Percentiles rank a stretch among this genome's conserved stretches.
Conservation (phyloP, 2,329 filamentous ascomycete species). For the Penicillium hesseltinei region DNA sequence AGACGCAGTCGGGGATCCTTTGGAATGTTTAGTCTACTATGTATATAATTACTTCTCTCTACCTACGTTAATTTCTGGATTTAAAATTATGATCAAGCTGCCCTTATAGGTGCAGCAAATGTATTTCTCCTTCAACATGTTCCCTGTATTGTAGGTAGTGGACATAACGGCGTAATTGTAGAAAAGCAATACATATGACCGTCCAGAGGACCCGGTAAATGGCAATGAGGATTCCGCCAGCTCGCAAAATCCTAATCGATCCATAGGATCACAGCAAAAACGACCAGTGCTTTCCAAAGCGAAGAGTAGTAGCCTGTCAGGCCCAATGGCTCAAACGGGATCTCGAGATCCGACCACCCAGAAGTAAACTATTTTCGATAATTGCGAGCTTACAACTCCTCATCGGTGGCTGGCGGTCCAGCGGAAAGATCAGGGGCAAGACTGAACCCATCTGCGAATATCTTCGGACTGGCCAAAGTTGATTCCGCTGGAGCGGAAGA, state of each 20-base stretch:
- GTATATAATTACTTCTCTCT: neutral
- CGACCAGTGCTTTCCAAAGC: neutral
- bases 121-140: conserved; percentile 23
- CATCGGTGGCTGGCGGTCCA: conserved; percentile 25
- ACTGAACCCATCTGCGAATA: conserved; percentile 19
- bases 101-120: conserved; percentile 16
- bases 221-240: neutral
- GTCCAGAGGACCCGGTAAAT: neutral
- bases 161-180: conserved; percentile 26
- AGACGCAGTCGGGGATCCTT: too few species aligned
- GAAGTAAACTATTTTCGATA: neutral
- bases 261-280: neutral
- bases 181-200: conserved; percentile 4
- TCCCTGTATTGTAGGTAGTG: conserved; percentile 21
- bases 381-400: conserved; percentile 29
- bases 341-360: conserved; percentile 1
- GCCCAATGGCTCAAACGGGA: neutral
- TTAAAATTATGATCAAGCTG: conserved; percentile 12
- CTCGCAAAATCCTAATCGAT: neutral
- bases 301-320: neutral
- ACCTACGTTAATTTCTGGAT: neutral
- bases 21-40: too few species aligned
- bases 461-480: neutral
- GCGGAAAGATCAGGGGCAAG: conserved; percentile 5
- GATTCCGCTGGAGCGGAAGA: conserved; percentile 16